Base-by-base conservation (phyloP, 208 protist species). In the Crithidia expoeki region DNA sequence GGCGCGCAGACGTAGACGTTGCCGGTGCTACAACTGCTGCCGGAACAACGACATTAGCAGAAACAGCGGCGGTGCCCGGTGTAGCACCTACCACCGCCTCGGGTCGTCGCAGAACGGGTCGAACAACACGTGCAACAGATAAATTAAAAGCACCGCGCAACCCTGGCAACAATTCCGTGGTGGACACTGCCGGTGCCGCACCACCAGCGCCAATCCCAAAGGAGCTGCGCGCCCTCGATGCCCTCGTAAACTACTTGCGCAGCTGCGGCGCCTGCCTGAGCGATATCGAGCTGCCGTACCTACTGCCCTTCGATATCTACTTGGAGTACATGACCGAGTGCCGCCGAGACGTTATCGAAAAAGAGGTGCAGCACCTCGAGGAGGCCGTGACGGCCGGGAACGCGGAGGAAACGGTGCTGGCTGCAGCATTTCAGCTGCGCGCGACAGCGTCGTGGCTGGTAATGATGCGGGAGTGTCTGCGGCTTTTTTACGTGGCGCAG, bases 251-350 rank as follows among this genome's bases (percentile, higher is more conserved):
- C 47, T 86, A 95, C 73, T 58, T 98, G 25, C 80, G 89, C 67
- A 44, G 60, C 11, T 83, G 84, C 46, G 96, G 95, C 14, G 91
- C 76, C 2, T 93, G 92, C 61, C 58, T 98, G 19, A 86, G 74
- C 75, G 71, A 81, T 12, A 78, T 98, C 6, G 80, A 85, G 25
- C 30, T 88, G 11, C 79, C 89, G 17, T 93, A 88, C 75, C 72
- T 98, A 2, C 79, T 98, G 14, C 68, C 71, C 16, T 93, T 89
- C 67, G 85, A 93, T 19, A 91, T 90, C n/a, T 98, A 92, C 78
- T 23, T 66, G 21, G 76, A 59, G 50, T 58, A 79, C 34, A 58
- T 60, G 27, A 55, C 74, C 14, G 68, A 52, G 19, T 42, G 51
- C 53, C 51, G 57, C 27, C 14, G 61, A 4, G 61, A 71, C 2